Evolutionary conservation across 164 flowering plant species (phyloP).

Genomic region (Stephania cephalantha): DNA sequence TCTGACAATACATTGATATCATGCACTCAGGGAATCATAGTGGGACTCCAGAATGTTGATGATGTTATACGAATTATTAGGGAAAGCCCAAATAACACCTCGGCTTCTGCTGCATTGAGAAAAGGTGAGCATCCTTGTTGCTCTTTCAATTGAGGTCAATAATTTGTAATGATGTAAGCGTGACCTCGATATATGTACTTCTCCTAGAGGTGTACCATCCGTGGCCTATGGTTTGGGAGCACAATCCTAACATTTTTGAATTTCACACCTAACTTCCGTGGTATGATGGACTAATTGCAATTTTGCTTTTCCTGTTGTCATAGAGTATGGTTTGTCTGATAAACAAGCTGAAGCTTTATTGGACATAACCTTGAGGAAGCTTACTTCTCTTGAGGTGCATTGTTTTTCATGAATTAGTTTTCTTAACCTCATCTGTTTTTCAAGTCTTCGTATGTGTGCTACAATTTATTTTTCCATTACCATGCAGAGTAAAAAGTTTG

Average conservation of each 20-base stretch:
- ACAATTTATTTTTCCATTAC: background rate
- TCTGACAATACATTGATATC: background rate
- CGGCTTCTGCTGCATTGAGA: constrained; percentile 58
- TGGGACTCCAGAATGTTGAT: constrained; percentile 88
- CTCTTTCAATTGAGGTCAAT: background rate
- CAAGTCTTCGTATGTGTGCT: background rate
- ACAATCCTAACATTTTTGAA: background rate
- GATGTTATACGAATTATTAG: constrained; percentile 62
- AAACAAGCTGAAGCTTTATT: constrained; percentile 95
- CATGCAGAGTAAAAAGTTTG: constrained; percentile 69
- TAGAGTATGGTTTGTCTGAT: constrained; percentile 70
- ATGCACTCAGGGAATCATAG: constrained; percentile 59
- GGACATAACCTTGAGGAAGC: constrained; percentile 76
- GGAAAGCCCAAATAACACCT: constrained; percentile 60
- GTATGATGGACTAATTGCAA: background rate
- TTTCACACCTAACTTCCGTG: background rate
- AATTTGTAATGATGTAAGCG: no score
- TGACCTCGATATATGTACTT: no score
- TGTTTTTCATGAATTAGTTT: background rate
- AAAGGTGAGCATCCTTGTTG: constrained; percentile 34
- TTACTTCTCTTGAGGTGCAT: constrained; percentile 75
- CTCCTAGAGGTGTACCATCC: background rate
- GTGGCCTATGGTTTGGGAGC: background rate
- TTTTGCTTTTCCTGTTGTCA: constrained; percentile 10
- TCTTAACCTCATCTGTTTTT: background rate